A percentile compares a stretch with the other conserved stretches of the same genome.
Conservation (phyloP, 768 basidiomycete genomes). For the Rhodotorula kratochvilovae region DNA sequence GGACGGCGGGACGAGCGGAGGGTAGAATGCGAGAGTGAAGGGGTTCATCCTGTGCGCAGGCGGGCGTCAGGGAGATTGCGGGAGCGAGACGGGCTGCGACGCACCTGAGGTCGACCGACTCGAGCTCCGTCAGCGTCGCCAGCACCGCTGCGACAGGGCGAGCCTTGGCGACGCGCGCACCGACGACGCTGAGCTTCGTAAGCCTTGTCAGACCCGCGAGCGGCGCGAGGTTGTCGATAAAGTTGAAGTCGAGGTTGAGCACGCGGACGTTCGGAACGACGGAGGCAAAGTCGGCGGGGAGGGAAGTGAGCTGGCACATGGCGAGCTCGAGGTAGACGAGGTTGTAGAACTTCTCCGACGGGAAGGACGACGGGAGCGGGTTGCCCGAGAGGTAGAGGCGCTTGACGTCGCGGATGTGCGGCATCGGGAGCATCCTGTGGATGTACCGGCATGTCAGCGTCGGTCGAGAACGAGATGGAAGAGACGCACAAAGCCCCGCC, state of each 20-base stretch:
- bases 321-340: constrained; percentile 88
- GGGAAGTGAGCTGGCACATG: constrained; percentile 68
- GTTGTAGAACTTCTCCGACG: constrained; percentile 72
- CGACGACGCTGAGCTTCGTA: constrained; percentile 79
- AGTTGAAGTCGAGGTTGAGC: constrained; percentile 96
- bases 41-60: constrained; percentile 72
- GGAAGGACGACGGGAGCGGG: constrained; percentile 47
- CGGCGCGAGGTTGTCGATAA: constrained; percentile 60
- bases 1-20: constrained; percentile 57
- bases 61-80: background rate
- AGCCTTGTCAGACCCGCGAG: constrained; percentile 70
- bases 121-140: constrained; percentile 68
- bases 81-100: background rate
- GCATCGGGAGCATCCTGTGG: constrained; percentile 43
- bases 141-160: constrained; percentile 69
- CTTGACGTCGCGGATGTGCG: constrained; percentile 81
- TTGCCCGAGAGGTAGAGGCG: constrained; percentile 78
- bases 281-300: constrained; percentile 64
- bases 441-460: background rate
- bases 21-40: constrained; percentile 90
- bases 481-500: constrained; percentile 65
- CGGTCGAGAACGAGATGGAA: background rate
- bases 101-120: constrained; percentile 87
- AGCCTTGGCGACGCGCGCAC: constrained; percentile 66
- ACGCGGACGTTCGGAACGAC: constrained; percentile 79